phyloP scores from a whole-genome alignment of 768 basidiomycete species.

The Pisolithus microcarpus region DNA sequence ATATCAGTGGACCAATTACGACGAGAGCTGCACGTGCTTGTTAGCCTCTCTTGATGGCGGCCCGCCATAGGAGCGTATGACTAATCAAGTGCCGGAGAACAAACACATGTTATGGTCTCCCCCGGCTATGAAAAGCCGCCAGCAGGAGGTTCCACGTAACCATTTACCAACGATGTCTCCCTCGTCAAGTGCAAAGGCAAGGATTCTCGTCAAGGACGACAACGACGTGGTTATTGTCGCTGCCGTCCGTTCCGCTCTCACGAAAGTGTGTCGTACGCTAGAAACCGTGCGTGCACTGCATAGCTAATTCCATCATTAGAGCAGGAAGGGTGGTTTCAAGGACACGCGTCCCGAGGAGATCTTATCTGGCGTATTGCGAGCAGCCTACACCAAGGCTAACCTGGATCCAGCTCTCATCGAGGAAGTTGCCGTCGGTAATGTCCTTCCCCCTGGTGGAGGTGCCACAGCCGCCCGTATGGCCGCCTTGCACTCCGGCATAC shows the following conservation, averaged over 20 bases:
- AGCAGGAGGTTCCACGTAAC: neutral
- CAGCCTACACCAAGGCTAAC: slow-evolving; percentile 55
- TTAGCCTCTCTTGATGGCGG: too few species aligned
- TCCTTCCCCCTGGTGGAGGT: slow-evolving; percentile 82
- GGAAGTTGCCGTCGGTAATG: slow-evolving; percentile 83
- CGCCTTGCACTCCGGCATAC: slow-evolving; percentile 82
- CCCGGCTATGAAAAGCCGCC: slow-evolving; percentile 14
- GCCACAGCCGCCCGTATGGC: slow-evolving; percentile 65
- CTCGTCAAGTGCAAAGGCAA: slow-evolving; percentile 38
- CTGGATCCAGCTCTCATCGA: slow-evolving; percentile 81
- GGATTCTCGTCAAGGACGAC: slow-evolving; percentile 63
- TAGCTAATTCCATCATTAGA: slow-evolving; percentile 32
- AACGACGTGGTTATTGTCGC: slow-evolving; percentile 89
- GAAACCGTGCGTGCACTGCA: neutral
- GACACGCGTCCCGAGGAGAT: slow-evolving; percentile 82
- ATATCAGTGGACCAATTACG: too few species aligned
- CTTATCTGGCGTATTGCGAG: slow-evolving; percentile 69
- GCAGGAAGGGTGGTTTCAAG: slow-evolving; percentile 85
- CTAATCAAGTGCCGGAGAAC: too few species aligned
- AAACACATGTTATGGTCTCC: slow-evolving; percentile 8
- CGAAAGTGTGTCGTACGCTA: slow-evolving; percentile 52
- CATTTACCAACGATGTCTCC: slow-evolving; percentile 13
- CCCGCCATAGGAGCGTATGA: too few species aligned
- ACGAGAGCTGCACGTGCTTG: too few species aligned
- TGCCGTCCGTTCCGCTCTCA: slow-evolving; percentile 86